These are phyloP conservation scores for Poronia punctata DNA, from an alignment of 495 filamentous ascomycete genomes.

Conservation along the genomic window DNA sequence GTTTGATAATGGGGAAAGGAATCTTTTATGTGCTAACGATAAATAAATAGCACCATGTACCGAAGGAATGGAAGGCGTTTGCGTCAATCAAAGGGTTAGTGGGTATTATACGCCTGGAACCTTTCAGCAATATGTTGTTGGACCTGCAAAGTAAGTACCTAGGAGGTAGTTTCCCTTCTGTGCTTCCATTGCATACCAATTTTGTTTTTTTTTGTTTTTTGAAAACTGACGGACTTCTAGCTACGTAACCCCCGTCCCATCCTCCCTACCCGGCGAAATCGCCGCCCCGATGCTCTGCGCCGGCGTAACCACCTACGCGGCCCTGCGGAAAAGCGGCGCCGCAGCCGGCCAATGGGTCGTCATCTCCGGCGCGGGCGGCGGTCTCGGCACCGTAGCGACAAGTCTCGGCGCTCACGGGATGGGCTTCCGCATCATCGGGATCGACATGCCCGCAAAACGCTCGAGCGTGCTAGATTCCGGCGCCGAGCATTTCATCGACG, in stretches of 20 bases:
- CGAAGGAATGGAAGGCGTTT: conserved; percentile 45
- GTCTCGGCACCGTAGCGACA: conserved; percentile 59
- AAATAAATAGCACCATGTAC: conserved; percentile 47
- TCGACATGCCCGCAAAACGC: conserved; percentile 60
- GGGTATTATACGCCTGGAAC: conserved; percentile 54
- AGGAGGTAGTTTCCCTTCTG: too few relatives aligned
- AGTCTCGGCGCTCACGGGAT: conserved; percentile 58
- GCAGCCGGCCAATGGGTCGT: conserved; percentile 57
- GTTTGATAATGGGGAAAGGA: too few relatives aligned
- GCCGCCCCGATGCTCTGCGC: conserved; percentile 63
- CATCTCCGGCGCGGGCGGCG: conserved; percentile 61
- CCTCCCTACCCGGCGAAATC: conserved; percentile 45
- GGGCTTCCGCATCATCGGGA: conserved; percentile 60
- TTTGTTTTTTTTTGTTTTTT: too few relatives aligned
- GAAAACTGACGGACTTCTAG: conserved; percentile 53
- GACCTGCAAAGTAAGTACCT: conserved; percentile 38
- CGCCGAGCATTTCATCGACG: conserved; percentile 62
- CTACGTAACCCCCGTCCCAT: conserved; percentile 66
- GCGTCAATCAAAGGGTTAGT: conserved; percentile 43
- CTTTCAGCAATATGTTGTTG: conserved; percentile 66
- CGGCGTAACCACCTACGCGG: conserved; percentile 52
- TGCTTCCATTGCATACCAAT: too few relatives aligned
- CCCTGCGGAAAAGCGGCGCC: conserved; percentile 51
- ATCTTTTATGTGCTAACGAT: too few relatives aligned
- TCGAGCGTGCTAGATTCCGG: conserved; percentile 52